These are phyloP conservation scores for Trichosporon sp. DNA, from an alignment of 1,284 basidiomycete species.

Conservation along the genomic window DNA sequence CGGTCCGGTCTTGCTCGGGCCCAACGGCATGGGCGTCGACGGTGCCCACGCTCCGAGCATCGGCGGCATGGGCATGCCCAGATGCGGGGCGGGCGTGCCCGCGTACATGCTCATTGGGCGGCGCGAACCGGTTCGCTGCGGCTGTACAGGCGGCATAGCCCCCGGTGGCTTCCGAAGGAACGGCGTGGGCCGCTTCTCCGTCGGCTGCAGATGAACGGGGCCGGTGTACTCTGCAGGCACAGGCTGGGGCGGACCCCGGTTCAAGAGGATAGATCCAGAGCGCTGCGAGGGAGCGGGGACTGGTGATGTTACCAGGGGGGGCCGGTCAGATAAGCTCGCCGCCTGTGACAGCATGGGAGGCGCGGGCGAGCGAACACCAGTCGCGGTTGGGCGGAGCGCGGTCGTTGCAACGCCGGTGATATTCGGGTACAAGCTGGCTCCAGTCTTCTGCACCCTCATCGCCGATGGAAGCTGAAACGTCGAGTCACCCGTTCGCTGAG, in stretches of 20 bases:
- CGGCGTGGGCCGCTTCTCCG: neutral
- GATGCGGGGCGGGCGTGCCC: neutral
- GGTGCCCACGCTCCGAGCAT: neutral
- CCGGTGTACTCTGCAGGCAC: neutral
- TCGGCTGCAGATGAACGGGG: neutral
- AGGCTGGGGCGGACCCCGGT: neutral
- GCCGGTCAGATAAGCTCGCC: neutral
- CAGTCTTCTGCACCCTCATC: neutral
- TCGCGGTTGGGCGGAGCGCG: neutral
- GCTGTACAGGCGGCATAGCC: neutral
- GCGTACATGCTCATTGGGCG: neutral
- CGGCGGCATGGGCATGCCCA: neutral
- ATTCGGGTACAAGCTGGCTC: neutral
- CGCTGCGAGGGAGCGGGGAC: neutral
- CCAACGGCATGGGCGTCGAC: neutral
- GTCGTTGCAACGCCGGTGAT: neutral
- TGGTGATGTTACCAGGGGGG: neutral
- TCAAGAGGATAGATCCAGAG: neutral
- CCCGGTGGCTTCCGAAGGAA: neutral
- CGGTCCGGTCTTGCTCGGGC: neutral
- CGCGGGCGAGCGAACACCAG: neutral
- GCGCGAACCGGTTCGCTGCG: neutral
- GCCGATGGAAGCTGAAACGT: neutral
- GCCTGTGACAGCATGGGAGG: neutral
- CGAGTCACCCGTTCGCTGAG: neutral